Conservation (phyloP, 78 protist genomes). For the Dictyostelium brefeldianum region DNA sequence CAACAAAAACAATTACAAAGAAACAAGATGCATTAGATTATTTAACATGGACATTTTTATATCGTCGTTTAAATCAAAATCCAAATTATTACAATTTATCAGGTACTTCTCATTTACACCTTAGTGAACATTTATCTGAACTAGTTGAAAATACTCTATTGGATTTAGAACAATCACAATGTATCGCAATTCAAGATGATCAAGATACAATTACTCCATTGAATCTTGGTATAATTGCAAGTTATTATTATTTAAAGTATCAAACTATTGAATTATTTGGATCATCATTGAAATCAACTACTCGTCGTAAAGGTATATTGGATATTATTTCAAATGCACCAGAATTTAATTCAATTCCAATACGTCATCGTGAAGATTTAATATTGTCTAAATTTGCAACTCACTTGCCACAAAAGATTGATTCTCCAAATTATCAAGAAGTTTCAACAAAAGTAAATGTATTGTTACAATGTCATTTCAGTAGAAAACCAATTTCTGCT, state of each 20-base stretch:
- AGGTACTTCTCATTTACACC: conserved; percentile 89
- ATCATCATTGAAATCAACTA: conserved; percentile 81
- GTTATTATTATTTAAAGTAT: conserved; percentile 96
- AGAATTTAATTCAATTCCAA: conserved; percentile 93
- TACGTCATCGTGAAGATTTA: conserved; percentile 95
- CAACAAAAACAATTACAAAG: conserved; percentile 81
- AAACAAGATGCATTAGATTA: conserved; percentile 97
- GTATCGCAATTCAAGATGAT: conserved; percentile 88
- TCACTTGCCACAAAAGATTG: conserved; percentile 88
- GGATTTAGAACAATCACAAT: conserved; percentile 91
- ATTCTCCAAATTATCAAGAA: conserved; percentile 69
- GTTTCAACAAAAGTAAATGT: conserved; percentile 92
- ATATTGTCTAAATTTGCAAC: conserved; percentile 83
- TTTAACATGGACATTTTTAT: conserved; percentile 97
- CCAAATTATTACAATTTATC: conserved; percentile 96
- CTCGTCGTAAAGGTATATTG: conserved; percentile 89
- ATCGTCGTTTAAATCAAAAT: conserved; percentile 95
- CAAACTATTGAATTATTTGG: conserved; percentile 94
- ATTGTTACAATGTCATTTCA: conserved; percentile 94
- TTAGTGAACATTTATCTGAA: conserved; percentile 96
- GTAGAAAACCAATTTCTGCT: conserved; percentile 89
- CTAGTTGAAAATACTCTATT: conserved; percentile 94
- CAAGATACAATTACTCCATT: conserved; percentile 92
- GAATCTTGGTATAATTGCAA: conserved; percentile 97
- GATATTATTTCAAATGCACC: conserved; percentile 91